Conservation (phyloP, 2,329 filamentous ascomycete genomes). For the Fusarium austroafricanum region DNA sequence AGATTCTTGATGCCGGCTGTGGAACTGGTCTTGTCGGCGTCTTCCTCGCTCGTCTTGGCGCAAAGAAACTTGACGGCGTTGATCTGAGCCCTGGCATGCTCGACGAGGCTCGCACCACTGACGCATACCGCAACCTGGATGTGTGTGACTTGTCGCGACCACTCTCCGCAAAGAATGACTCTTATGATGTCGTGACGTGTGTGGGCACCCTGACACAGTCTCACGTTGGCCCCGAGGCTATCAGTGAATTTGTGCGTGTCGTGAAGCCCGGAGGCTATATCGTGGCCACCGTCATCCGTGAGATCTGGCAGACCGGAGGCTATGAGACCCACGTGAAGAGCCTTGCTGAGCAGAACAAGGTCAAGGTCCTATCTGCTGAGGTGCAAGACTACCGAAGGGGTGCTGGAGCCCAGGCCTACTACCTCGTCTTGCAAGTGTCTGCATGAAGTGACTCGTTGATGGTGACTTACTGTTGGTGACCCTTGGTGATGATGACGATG, state of each 20-base stretch:
- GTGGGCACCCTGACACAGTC: slow-evolving; percentile 66
- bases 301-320: slow-evolving; percentile 61
- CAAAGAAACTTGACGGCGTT: slow-evolving; percentile 62
- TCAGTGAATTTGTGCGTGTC: slow-evolving; percentile 63
- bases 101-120: slow-evolving; percentile 60
- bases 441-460: slow-evolving; percentile 25
- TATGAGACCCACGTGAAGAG: slow-evolving; percentile 58
- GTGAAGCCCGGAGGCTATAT: slow-evolving; percentile 60
- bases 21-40: slow-evolving; percentile 65
- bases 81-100: slow-evolving; percentile 67
- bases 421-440: slow-evolving; percentile 48
- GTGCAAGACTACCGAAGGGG: slow-evolving; percentile 50
- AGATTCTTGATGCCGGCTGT: slow-evolving; percentile 66
- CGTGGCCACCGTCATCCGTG: slow-evolving; percentile 62
- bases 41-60: slow-evolving; percentile 57
- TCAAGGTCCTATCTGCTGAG: slow-evolving; percentile 46
- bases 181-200: slow-evolving; percentile 64
- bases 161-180: slow-evolving; percentile 53
- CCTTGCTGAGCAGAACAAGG: slow-evolving; percentile 44
- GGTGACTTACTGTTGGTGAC: slow-evolving; percentile 13
- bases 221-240: slow-evolving; percentile 63
- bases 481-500: slow-evolving; percentile 21
- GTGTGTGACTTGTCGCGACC: slow-evolving; percentile 60
- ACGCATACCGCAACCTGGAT: slow-evolving; percentile 59
- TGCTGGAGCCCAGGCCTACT: slow-evolving; percentile 47